These are phyloP conservation scores for Eimeria maxima DNA, from an alignment of 169 alveolate genomes.

Conservation along the genomic window DNA sequence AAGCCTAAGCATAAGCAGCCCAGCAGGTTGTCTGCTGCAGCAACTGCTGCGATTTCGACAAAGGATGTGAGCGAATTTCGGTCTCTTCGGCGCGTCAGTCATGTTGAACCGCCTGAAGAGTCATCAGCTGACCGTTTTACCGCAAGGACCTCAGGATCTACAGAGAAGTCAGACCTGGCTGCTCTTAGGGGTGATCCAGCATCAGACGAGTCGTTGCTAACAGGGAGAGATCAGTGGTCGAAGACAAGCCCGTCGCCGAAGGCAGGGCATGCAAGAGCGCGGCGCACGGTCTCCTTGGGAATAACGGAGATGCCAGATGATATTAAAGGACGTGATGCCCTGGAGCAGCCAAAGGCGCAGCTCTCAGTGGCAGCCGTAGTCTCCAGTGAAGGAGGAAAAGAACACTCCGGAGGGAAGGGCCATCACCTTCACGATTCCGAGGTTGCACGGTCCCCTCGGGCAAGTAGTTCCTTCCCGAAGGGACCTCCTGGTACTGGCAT, in stretches of 20 bases:
- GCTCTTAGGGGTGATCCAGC: background rate
- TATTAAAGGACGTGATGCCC: background rate
- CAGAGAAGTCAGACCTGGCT: background rate
- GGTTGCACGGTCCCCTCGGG: background rate
- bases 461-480: background rate
- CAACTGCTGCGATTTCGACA: constrained; percentile 50
- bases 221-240: constrained; percentile 10
- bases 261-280: constrained; percentile 46
- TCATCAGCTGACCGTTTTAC: background rate
- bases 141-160: background rate
- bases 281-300: constrained; percentile 72
- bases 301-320: background rate
- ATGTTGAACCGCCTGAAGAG: background rate
- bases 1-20: constrained; percentile 29
- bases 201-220: background rate
- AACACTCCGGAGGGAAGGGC: background rate
- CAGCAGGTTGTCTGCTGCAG: constrained; percentile 45
- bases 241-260: background rate
- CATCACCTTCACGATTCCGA: background rate
- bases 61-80: constrained; percentile 47
- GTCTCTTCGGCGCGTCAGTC: constrained; percentile 32
- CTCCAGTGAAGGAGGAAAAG: background rate
- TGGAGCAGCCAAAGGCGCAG: background rate
- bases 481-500: background rate
- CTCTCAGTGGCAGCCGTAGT: constrained; percentile 3